Base-by-base conservation (phyloP, 2,329 filamentous ascomycete species). In the Cercospora zeina region DNA sequence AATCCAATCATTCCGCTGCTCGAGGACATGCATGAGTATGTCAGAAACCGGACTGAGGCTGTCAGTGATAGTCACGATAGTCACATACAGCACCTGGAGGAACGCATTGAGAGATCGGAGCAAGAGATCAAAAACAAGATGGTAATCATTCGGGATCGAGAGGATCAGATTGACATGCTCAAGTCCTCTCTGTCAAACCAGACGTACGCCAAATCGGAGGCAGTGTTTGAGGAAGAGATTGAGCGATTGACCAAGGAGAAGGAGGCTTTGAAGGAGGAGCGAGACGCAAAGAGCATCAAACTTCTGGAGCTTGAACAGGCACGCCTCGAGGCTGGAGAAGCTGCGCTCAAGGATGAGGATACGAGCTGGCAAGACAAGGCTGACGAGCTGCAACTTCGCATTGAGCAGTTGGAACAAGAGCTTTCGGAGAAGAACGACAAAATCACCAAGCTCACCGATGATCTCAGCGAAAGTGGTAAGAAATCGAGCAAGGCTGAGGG, bases 111-210 rank as follows among this genome's bases (percentile, higher is more conserved):
- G n/a, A 79, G 85, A 39, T 93, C 91, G 71, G 87, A 93, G 67
- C 81, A 81, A 1, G 86, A 87, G 39, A 92, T 97, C 57, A 86
- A 90, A 58, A 83, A 82, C 13, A 79, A 97, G 4, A 84, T 85
- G 27, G 83, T 85, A 60, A 88, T 89, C 74, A 81, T 90, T 71
- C 89, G 87, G 14, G 90, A 95, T 61, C 84, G 87, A 70, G 90
- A 93, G n/a, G 93, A 96, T 70, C 93, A 97, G 76, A 89, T 97
- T 62, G 91, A 96, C 70, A 87, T 85, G 3, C 79, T 97, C 63
- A 86, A 89, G 55, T 91, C 96, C 60, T 90, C 93, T 67, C 79
- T 97, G 7, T 82, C 86, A 54, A 86, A 92, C n/a, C n/a, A 42
- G 14, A 30, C 55, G 7, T 62, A 89, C 11, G 55, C 50, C 6